Evolutionary conservation across 805 yeast species (phyloP).

Genomic region (Lipomyces yamanashiensis): DNA sequence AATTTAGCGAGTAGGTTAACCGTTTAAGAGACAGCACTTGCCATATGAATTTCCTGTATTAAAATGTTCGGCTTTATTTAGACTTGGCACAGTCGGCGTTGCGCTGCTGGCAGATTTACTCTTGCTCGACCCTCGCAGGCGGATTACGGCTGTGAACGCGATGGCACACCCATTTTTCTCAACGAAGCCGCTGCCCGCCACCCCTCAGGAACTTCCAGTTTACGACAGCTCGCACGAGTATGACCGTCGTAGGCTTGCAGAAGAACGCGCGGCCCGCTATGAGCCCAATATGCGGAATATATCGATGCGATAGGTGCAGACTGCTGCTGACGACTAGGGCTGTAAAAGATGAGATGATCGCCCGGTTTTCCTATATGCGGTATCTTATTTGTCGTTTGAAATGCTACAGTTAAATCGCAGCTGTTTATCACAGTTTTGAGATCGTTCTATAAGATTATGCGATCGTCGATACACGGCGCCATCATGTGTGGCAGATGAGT

Average conservation of each 20-base stretch:
- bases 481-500: no score
- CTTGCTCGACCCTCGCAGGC: constrained; percentile 67
- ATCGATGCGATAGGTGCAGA: no score
- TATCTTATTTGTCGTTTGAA: no score
- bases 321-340: no score
- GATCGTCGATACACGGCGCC: no score
- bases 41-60: no score
- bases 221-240: constrained; percentile 90
- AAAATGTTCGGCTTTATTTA: not conserved
- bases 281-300: constrained; percentile 41
- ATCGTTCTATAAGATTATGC: no score
- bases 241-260: constrained; percentile 48
- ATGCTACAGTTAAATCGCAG: no score
- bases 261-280: constrained; percentile 12
- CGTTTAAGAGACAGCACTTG: no score
- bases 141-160: constrained; percentile 83
- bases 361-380: no score
- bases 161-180: constrained; percentile 70
- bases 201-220: constrained; percentile 60
- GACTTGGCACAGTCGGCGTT: constrained; percentile 52
- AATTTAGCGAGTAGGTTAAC: constrained; percentile 54
- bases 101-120: constrained; percentile 65
- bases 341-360: no score
- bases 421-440: no score
- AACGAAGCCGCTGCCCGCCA: constrained; percentile 66